These are phyloP conservation scores for Pythium periplocum DNA, from an alignment of 352 stramenopile species.

Conservation along the genomic window DNA sequence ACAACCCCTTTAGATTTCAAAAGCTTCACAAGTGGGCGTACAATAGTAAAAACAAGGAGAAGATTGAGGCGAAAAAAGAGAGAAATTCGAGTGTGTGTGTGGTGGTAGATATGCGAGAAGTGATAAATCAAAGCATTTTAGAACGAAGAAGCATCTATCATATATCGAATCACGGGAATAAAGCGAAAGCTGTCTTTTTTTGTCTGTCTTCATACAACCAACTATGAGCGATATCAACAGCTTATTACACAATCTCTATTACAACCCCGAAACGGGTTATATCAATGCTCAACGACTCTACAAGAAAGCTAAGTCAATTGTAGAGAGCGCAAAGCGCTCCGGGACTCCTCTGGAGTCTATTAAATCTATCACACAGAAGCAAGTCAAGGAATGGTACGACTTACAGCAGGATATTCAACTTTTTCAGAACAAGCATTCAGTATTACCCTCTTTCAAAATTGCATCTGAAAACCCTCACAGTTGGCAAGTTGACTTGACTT, in stretches of 20 bases:
- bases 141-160: too few relatives aligned
- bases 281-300: constrained; percentile 15
- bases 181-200: too few relatives aligned
- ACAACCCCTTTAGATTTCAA: not conserved
- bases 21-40: too few relatives aligned
- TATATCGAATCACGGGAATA: too few relatives aligned
- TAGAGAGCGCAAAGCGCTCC: too few relatives aligned
- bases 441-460: constrained; percentile 14
- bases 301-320: constrained; percentile 17
- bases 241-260: constrained; percentile 18
- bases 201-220: too few relatives aligned
- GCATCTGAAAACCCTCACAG: constrained; percentile 18
- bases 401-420: constrained; percentile 16
- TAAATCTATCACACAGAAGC: constrained; percentile 14
- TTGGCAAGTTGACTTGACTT: constrained; percentile 28
- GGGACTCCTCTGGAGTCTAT: not conserved
- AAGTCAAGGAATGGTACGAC: constrained; percentile 20
- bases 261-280: constrained; percentile 20
- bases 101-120: too few relatives aligned
- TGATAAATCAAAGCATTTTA: too few relatives aligned
- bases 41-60: too few relatives aligned
- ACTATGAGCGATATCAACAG: not conserved
- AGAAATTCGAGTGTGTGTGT: too few relatives aligned
- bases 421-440: constrained; percentile 14
- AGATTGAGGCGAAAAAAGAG: too few relatives aligned